phyloP scores from a whole-genome alignment of 306 rosid genomes.

The Sicyos baderoa region DNA sequence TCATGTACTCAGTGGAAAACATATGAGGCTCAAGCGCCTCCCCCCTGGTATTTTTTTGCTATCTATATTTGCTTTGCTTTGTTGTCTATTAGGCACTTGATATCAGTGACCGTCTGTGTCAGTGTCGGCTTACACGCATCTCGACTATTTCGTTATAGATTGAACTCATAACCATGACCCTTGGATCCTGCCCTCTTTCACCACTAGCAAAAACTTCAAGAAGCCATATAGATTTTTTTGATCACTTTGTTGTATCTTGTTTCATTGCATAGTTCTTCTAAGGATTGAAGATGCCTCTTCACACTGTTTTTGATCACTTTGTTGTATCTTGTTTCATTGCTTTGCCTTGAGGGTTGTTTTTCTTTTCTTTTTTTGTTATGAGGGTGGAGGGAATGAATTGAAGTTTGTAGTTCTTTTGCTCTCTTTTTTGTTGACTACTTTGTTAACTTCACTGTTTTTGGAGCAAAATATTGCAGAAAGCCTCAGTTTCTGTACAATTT shows the following conservation, averaged over 20 bases:
- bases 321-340: conserved; percentile 1
- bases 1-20: conserved; percentile 43
- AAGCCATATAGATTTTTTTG: background rate
- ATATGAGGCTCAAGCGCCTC: conserved; percentile 52
- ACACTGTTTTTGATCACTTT: conserved; percentile 6
- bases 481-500: background rate
- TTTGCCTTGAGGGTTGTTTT: background rate
- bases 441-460: background rate
- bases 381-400: background rate
- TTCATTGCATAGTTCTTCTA: background rate
- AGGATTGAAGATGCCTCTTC: background rate
- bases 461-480: background rate
- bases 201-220: background rate
- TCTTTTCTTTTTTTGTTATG: background rate
- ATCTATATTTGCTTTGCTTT: conserved; percentile 4
- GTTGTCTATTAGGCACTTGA: conserved; percentile 18
- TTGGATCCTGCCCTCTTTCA: no score
- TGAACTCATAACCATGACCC: no score
- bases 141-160: no score
- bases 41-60: conserved; percentile 43
- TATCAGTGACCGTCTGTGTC: conserved; percentile 23
- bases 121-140: conserved; percentile 9
- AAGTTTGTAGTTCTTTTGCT: background rate
- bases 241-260: conserved; percentile 5
- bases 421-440: background rate